Conservation (phyloP, 345 rosid genomes). For the Carallia brachiata region DNA sequence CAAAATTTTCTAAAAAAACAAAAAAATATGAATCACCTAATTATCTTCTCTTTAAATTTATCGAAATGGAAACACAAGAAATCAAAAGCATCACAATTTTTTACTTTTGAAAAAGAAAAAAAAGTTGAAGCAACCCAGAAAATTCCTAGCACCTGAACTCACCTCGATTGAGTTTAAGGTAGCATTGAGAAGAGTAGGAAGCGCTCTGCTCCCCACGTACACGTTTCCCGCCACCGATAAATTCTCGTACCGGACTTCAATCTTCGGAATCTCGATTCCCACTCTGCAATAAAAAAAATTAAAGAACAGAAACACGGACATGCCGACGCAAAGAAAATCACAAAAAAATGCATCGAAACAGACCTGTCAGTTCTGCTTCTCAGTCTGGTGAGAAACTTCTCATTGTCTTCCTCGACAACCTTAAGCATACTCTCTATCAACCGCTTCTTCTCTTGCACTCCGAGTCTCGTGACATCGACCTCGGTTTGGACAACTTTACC, state of each 20-base stretch:
- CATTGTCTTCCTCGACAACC: conserved; percentile 77
- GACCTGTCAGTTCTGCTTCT: conserved; percentile 76
- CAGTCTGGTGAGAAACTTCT: conserved; percentile 53
- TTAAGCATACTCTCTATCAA: conserved; percentile 63
- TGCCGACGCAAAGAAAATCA: not conserved
- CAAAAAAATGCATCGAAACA: not conserved
- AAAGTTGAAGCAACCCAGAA: not conserved
- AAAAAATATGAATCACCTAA: too few species aligned
- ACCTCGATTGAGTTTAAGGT: conserved; percentile 72
- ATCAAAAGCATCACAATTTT: too few species aligned
- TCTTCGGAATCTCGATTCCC: conserved; percentile 70
- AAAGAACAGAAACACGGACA: not conserved
- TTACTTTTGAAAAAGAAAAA: not conserved
- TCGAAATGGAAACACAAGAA: too few species aligned
- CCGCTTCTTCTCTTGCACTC: conserved; percentile 56
- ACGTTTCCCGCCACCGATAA: conserved; percentile 68
- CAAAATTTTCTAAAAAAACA: too few species aligned
- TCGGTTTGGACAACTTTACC: conserved; percentile 51
- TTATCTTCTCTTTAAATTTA: too few species aligned
- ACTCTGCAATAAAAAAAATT: conserved; percentile 44
- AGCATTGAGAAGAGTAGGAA: conserved; percentile 69
- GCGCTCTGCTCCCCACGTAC: conserved; percentile 80
- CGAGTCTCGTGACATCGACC: conserved; percentile 60
- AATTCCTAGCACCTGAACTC: not conserved
- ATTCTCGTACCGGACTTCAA: conserved; percentile 75